These are phyloP conservation scores for Endoconidiophora laricicola DNA, from an alignment of 2,329 filamentous ascomycete species.

Conservation along the genomic window DNA sequence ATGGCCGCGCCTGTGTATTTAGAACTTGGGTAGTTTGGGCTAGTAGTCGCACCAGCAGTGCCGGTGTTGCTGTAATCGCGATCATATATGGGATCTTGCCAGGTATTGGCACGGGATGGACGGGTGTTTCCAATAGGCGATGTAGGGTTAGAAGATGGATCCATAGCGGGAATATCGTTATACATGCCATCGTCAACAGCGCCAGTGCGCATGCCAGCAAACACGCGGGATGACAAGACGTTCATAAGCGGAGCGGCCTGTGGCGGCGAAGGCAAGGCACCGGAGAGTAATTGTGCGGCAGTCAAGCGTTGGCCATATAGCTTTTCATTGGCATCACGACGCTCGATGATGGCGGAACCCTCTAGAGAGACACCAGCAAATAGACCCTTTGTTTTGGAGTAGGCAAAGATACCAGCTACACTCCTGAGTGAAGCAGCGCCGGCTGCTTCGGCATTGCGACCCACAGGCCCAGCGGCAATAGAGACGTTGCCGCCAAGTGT, in stretches of 20 bases:
- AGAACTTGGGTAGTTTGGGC: background rate
- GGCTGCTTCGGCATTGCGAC: conserved; percentile 87
- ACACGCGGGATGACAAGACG: conserved; percentile 70
- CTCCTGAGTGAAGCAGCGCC: conserved; percentile 81
- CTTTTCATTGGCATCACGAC: conserved; percentile 92
- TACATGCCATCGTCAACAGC: conserved; percentile 54
- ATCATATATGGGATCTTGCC: conserved; percentile 64
- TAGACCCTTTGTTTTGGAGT: conserved; percentile 93
- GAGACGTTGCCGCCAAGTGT: conserved; percentile 94
- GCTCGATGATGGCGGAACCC: conserved; percentile 81
- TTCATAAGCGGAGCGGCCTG: conserved; percentile 71
- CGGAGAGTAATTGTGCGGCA: conserved; percentile 65
- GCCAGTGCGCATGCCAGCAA: conserved; percentile 45
- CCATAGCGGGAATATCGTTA: conserved; percentile 85
- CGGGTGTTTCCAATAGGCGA: conserved; percentile 31
- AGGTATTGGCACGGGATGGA: conserved; percentile 49
- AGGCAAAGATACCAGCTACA: conserved; percentile 85
- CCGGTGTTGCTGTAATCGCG: conserved; percentile 2
- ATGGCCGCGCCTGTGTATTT: background rate
- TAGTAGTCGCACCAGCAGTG: background rate
- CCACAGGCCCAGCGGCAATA: conserved; percentile 83
- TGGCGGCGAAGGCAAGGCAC: conserved; percentile 59
- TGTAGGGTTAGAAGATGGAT: conserved; percentile 24
- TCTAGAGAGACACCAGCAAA: conserved; percentile 93
- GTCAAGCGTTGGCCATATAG: conserved; percentile 74